These are phyloP conservation scores for Arthroderma sp. DNA, from an alignment of 2,329 filamentous ascomycete species.

Conservation along the genomic window DNA sequence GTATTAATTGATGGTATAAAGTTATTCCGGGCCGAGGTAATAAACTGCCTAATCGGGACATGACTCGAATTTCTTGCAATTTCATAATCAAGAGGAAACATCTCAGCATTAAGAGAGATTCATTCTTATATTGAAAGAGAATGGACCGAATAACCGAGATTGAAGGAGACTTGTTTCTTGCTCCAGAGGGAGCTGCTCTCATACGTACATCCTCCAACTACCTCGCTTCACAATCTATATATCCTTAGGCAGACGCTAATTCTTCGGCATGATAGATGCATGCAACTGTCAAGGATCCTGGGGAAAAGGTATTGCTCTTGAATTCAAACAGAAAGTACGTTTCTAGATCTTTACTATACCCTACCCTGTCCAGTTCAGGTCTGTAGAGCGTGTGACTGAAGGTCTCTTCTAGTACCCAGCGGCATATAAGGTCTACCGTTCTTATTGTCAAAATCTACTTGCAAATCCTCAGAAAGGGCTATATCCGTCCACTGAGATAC, in stretches of 20 bases:
- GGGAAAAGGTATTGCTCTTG: slow-evolving; percentile 47
- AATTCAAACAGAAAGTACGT: slow-evolving; percentile 34
- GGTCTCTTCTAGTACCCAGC: slow-evolving; percentile 35
- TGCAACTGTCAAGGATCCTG: slow-evolving; percentile 48
- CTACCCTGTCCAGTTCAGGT: not conserved
- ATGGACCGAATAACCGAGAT: slow-evolving; percentile 20
- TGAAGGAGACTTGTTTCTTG: slow-evolving; percentile 42
- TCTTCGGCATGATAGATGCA: slow-evolving; percentile 32
- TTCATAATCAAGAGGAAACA: not conserved
- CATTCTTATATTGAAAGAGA: not conserved
- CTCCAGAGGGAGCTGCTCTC: slow-evolving; percentile 39
- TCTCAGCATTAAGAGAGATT: too few relatives aligned
- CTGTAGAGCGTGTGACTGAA: not conserved
- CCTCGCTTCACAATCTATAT: not conserved
- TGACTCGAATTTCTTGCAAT: not conserved
- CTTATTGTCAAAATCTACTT: slow-evolving; percentile 34
- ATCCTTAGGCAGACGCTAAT: not conserved
- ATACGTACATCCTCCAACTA: slow-evolving; percentile 32
- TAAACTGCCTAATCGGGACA: not conserved
- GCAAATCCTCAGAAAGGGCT: slow-evolving; percentile 11
- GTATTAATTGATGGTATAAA: not conserved
- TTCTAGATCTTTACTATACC: not conserved
- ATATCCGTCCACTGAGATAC: not conserved
- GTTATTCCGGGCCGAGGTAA: not conserved
- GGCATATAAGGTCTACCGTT: slow-evolving; percentile 38